Evolutionary conservation across 2,329 filamentous ascomycete genomes (phyloP).

Genomic region (Hypocreales sp.): DNA sequence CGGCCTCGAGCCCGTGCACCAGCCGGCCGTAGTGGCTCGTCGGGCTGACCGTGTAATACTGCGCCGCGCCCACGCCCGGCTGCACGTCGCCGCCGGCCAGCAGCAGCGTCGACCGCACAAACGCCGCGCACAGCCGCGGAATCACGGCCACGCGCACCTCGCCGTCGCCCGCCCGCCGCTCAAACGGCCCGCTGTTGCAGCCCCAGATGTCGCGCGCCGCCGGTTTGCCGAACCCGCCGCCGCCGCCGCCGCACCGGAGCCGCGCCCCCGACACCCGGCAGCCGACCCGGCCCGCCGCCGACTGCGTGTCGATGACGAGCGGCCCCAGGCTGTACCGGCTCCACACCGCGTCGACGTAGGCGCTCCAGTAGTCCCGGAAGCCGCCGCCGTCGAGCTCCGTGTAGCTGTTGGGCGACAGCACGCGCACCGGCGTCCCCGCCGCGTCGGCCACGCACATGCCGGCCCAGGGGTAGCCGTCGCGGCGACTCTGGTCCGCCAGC

Average conservation of each 20-base stretch:
- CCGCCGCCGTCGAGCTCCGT: conserved; percentile 15
- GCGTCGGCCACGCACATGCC: conserved; percentile 24
- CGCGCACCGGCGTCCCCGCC: conserved; percentile 22
- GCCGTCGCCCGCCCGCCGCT: conserved; percentile 19
- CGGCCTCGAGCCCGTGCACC: conserved; percentile 42
- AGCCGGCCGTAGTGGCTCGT: conserved; percentile 43
- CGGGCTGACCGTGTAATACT: conserved; percentile 28
- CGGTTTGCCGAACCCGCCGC: conserved; percentile 30
- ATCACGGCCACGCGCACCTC: conserved; percentile 25
- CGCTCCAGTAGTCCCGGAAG: conserved; percentile 25
- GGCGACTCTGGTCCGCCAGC: conserved; percentile 18
- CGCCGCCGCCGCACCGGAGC: conserved; percentile 24
- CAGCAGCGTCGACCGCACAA: conserved; percentile 29
- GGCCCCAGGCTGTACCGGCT: conserved; percentile 19
- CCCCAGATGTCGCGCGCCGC: conserved; percentile 30
- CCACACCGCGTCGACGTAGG: conserved; percentile 32
- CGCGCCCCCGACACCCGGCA: conserved; percentile 20
- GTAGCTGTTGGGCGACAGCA: conserved; percentile 28
- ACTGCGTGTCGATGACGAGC: conserved; percentile 28
- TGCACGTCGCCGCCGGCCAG: conserved; percentile 29
- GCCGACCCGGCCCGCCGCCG: conserved; percentile 18
- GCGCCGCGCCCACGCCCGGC: conserved; percentile 19
- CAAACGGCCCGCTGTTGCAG: conserved; percentile 33
- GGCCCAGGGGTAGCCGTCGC: conserved; percentile 27
- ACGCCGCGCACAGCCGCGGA: conserved; percentile 34